Percentiles rank a stretch among this genome's conserved stretches.
phyloP scores from a whole-genome alignment of 176 grass and related monocot species.

The Miscanthus lutarioriparius region DNA sequence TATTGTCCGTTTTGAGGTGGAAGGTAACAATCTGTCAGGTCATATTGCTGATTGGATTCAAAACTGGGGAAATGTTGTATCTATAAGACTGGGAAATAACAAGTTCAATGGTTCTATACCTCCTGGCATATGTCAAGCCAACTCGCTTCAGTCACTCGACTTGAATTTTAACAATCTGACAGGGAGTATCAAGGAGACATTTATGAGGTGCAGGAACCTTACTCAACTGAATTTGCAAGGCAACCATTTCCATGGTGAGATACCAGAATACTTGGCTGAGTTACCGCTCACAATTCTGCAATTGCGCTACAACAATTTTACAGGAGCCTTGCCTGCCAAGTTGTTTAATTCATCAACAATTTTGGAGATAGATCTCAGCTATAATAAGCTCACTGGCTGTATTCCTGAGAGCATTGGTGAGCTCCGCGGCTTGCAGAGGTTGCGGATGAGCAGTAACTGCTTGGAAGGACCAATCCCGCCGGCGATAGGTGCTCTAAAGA shows the following conservation, averaged over 20 bases:
- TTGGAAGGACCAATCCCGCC: conserved; percentile 64
- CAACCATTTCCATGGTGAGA: conserved; percentile 64
- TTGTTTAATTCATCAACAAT: conserved; percentile 64
- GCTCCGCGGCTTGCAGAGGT: conserved; percentile 39
- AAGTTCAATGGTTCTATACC: conserved; percentile 55
- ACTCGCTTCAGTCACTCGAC: conserved; percentile 47
- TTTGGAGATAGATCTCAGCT: conserved; percentile 50
- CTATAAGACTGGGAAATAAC: conserved; percentile 49
- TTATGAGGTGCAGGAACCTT: conserved; percentile 64
- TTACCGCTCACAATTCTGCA: conserved; percentile 56
- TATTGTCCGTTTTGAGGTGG: conserved; percentile 52
- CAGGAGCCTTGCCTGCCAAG: conserved; percentile 53
- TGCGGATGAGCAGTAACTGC: conserved; percentile 59
- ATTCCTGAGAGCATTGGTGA: conserved; percentile 61
- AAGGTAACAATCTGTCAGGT: conserved; percentile 64
- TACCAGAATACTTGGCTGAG: conserved; percentile 76
- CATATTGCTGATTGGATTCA: conserved; percentile 63
- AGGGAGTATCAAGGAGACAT: conserved; percentile 63
- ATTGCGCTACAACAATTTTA: conserved; percentile 72
- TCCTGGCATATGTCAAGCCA: conserved; percentile 49
- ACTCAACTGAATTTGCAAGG: conserved; percentile 54
- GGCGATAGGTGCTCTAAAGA: conserved; percentile 54
- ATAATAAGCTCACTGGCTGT: conserved; percentile 54
- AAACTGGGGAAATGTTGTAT: conserved; percentile 49
- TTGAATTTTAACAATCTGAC: conserved; percentile 59